These are phyloP conservation scores for Macrophomina pseudophaseolina DNA, from an alignment of 2,329 filamentous ascomycete genomes.

Conservation along the genomic window DNA sequence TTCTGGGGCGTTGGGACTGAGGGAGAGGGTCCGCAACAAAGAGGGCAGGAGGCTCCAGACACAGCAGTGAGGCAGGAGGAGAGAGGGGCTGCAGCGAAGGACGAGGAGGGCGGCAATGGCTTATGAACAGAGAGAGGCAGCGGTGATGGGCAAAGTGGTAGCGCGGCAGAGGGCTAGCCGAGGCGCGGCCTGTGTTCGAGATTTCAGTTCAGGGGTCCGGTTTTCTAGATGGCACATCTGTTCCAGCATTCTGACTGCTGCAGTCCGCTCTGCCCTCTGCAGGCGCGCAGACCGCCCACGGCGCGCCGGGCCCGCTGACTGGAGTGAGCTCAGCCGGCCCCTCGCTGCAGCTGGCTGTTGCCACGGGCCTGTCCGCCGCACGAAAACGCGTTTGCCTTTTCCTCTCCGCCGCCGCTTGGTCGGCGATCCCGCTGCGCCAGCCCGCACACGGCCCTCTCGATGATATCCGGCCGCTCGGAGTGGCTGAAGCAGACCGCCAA, in stretches of 20 bases:
- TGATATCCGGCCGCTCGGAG: conserved; percentile 16
- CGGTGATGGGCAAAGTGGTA: conserved; percentile 1
- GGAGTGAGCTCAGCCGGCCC: background rate
- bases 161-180: background rate
- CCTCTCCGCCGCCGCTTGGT: conserved; percentile 8
- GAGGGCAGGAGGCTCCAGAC: conserved; percentile 14
- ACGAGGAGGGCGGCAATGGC: conserved; percentile 10
- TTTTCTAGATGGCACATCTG: conserved; percentile 23
- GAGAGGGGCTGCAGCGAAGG: background rate
- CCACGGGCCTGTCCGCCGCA: conserved; percentile 5
- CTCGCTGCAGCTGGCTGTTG: too few relatives aligned
- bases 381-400: background rate
- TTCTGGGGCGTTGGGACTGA: conserved; percentile 17
- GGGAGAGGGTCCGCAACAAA: conserved; percentile 9
- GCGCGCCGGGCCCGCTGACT: conserved; percentile 9
- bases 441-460: conserved; percentile 2
- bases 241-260: conserved; percentile 1
- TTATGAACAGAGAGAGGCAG: conserved; percentile 13
- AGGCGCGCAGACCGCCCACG: background rate
- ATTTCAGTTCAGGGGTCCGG: conserved; percentile 25
- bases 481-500: conserved; percentile 27
- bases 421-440: conserved; percentile 21
- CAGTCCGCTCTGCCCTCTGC: background rate
- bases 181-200: conserved; percentile 22
- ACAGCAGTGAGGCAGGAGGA: background rate